phyloP scores from a whole-genome alignment of 768 basidiomycete genomes.

The Lactarius sanguifluus region DNA sequence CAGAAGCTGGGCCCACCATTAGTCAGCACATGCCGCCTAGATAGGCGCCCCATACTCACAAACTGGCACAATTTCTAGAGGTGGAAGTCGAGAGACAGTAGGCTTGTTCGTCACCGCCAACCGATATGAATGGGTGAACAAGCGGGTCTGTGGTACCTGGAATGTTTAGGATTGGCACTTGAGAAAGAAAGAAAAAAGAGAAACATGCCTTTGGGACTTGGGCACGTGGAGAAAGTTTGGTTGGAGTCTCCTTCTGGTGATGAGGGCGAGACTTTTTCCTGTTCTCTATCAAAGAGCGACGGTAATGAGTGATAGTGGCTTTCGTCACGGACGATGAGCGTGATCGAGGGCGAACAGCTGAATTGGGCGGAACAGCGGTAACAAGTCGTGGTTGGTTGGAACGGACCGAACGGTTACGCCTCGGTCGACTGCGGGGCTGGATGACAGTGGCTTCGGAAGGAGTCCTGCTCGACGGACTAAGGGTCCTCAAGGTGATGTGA shows the following conservation, averaged over 20 bases:
- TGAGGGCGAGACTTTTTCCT: constrained; percentile 21
- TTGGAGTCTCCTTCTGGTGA: constrained; percentile 9
- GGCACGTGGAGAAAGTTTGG: not conserved
- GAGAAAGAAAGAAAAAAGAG: not conserved
- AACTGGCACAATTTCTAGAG: constrained; percentile 28
- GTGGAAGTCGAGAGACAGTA: constrained; percentile 28
- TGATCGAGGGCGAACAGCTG: constrained; percentile 23
- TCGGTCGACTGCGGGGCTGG: constrained; percentile 20
- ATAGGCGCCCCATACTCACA: constrained; percentile 15
- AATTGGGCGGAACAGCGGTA: constrained; percentile 8
- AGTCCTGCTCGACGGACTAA: constrained; percentile 7
- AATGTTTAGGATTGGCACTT: not conserved
- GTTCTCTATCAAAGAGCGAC: constrained; percentile 26
- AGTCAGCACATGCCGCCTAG: constrained; percentile 19
- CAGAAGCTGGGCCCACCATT: constrained; percentile 13
- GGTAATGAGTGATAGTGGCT: constrained; percentile 32
- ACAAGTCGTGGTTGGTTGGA: constrained; percentile 15
- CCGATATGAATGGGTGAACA: constrained; percentile 20
- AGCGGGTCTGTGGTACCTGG: constrained; percentile 12
- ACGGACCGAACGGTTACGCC: constrained; percentile 15
- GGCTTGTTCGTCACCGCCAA: constrained; percentile 18
- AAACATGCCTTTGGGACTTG: constrained; percentile 18
- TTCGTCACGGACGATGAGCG: constrained; percentile 28
- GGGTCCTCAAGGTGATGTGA: constrained; percentile 23
- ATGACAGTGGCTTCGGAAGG: constrained; percentile 26